phyloP scores from a whole-genome alignment of 352 stramenopile species.

The Globisporangium iwayamae region DNA sequence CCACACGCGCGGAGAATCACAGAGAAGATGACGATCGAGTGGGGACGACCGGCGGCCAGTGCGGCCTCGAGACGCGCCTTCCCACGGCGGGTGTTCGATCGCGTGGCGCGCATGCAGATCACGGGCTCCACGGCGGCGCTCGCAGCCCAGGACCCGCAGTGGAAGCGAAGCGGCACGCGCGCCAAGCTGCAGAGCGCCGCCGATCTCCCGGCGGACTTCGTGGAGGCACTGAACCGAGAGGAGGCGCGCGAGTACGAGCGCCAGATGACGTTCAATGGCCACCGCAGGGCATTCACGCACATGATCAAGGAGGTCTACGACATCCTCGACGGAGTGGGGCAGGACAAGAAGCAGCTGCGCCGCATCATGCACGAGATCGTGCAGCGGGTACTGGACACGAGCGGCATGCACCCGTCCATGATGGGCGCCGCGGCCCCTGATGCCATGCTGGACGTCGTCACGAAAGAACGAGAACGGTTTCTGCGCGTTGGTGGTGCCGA shows the following conservation, averaged over 20 bases:
- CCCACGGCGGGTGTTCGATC: conserved; percentile 39
- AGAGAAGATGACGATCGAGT: conserved; percentile 1
- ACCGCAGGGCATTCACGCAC: conserved; percentile 40
- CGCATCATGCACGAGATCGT: conserved; percentile 68
- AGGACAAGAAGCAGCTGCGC: conserved; percentile 55
- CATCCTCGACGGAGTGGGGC: conserved; percentile 37
- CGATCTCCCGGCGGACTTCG: conserved; percentile 47
- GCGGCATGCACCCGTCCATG: conserved; percentile 36
- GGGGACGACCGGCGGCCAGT: conserved; percentile 7
- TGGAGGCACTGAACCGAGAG: conserved; percentile 38
- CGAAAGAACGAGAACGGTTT: conserved; percentile 60
- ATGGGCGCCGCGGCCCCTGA: conserved; percentile 18
- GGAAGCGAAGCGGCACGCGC: conserved; percentile 33
- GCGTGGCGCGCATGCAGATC: conserved; percentile 57
- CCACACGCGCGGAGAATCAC: not conserved
- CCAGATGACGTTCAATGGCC: conserved; percentile 40
- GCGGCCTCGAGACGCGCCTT: conserved; percentile 5
- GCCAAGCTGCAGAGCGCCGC: conserved; percentile 45
- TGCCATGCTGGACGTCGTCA: conserved; percentile 31
- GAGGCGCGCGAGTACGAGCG: conserved; percentile 47
- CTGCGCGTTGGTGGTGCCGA: conserved; percentile 71
- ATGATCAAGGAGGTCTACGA: conserved; percentile 74
- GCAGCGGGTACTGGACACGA: conserved; percentile 66
- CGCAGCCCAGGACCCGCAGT: conserved; percentile 22
- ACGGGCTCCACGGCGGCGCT: conserved; percentile 33